A percentile compares a stretch with the other conserved stretches of the same genome.
Conservation (phyloP, 208 protist genomes). For the Phytomonas serpens region DNA sequence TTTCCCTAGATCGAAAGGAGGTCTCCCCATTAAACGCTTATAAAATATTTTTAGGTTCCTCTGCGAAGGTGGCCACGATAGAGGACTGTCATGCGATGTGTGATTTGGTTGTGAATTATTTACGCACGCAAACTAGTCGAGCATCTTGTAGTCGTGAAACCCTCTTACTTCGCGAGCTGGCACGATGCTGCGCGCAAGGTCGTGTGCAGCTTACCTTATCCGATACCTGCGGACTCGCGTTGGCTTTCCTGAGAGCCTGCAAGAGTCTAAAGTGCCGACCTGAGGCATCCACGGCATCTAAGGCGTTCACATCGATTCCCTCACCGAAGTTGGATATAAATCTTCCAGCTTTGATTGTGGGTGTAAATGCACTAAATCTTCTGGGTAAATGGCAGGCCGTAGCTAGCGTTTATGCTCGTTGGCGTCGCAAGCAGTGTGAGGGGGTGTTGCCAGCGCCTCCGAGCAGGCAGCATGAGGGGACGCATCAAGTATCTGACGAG, state of each 20-base stretch:
- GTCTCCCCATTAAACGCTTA: neutral
- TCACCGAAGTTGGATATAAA: neutral
- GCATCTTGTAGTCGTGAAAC: neutral
- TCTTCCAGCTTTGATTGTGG: conserved; percentile 1
- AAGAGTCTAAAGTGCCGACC: neutral
- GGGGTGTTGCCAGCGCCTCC: neutral
- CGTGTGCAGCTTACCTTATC: neutral
- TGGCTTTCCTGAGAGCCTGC: neutral
- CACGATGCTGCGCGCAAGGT: neutral
- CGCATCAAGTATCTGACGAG: neutral
- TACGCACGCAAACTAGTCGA: neutral
- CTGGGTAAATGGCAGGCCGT: neutral
- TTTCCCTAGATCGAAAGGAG: neutral
- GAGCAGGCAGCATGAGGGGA: neutral
- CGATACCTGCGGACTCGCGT: neutral
- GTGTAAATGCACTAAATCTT: conserved; percentile 7
- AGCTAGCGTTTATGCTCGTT: conserved; percentile 6
- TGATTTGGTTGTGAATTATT: neutral
- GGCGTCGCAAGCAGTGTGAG: conserved; percentile 8
- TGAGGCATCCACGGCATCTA: neutral
- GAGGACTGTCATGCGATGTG: neutral
- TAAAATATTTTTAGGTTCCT: neutral
- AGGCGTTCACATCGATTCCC: neutral
- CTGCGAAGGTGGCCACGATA: neutral
- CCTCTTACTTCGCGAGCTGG: neutral